phyloP scores from a whole-genome alignment of 2,329 filamentous ascomycete genomes.

The Colletotrichum trifolii region DNA sequence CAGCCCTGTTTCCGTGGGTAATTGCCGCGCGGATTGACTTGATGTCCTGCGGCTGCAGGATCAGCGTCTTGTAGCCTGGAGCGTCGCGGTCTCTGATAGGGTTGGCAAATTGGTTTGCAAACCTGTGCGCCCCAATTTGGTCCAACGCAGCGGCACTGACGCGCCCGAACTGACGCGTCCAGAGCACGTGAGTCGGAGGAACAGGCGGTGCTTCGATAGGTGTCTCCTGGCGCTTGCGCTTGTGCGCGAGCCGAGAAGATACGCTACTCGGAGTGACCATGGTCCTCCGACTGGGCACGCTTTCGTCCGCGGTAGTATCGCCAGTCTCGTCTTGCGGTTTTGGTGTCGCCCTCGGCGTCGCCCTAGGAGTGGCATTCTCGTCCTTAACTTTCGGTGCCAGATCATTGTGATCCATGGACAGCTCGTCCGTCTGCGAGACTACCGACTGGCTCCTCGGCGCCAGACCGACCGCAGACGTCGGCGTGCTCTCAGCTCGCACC shows the following conservation, averaged over 20 bases:
- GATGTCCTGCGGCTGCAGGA: constrained; percentile 80
- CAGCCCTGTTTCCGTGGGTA: constrained; percentile 76
- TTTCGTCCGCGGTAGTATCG: constrained; percentile 67
- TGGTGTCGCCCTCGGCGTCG: constrained; percentile 47
- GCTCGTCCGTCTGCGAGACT: constrained; percentile 59
- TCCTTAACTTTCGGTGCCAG: constrained; percentile 64
- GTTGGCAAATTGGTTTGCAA: constrained; percentile 83
- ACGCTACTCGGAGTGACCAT: constrained; percentile 51
- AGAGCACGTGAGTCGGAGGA: constrained; percentile 76
- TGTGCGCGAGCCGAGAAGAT: constrained; percentile 52
- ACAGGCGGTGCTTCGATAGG: constrained; percentile 57
- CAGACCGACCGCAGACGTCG: constrained; percentile 44
- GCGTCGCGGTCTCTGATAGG: constrained; percentile 80
- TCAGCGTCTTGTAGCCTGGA: constrained; percentile 79
- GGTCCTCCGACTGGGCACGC: constrained; percentile 52
- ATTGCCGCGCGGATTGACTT: constrained; percentile 82
- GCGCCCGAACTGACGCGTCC: constrained; percentile 80
- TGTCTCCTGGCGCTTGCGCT: constrained; percentile 69
- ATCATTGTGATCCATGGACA: constrained; percentile 55
- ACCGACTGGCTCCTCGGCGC: constrained; percentile 59
- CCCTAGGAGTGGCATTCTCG: constrained; percentile 61
- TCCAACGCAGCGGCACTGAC: constrained; percentile 80
- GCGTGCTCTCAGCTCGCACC: constrained; percentile 47
- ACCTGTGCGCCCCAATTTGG: constrained; percentile 80
- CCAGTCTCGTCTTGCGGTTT: constrained; percentile 63